Percentiles rank a stretch among this genome's conserved stretches.
These are phyloP conservation scores for Polyplosphaeria fusca DNA, from an alignment of 495 filamentous ascomycete genomes.

Conservation along the genomic window DNA sequence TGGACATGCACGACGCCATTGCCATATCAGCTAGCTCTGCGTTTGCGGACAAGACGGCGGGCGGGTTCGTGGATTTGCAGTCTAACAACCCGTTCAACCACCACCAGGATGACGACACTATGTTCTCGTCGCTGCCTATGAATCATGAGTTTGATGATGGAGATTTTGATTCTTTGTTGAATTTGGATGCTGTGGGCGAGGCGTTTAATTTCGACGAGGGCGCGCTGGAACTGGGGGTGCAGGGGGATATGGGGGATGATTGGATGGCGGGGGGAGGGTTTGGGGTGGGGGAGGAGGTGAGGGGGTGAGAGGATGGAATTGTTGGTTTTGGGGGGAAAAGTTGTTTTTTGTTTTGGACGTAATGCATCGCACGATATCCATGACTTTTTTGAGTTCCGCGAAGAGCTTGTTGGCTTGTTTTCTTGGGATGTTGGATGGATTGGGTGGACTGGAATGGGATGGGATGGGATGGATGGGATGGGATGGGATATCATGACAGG, in stretches of 20 bases:
- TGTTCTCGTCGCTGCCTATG: slow-evolving; percentile 25
- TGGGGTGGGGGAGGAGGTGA: slow-evolving; percentile 17
- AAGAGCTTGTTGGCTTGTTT: no score
- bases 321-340: no score
- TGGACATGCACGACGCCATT: slow-evolving; percentile 3
- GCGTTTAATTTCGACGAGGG: slow-evolving; percentile 30
- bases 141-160: slow-evolving; percentile 40
- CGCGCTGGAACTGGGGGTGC: slow-evolving; percentile 31
- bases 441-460: not conserved
- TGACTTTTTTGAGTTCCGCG: no score
- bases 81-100: slow-evolving; percentile 24
- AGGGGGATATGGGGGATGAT: slow-evolving; percentile 42
- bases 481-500: no score
- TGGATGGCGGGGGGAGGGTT: slow-evolving; percentile 41
- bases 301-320: not conserved
- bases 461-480: not conserved
- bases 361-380: no score
- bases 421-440: no score
- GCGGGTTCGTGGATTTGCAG: not conserved
- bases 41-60: not conserved
- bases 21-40: slow-evolving; percentile 1
- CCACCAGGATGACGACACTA: slow-evolving; percentile 31
- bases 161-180: slow-evolving; percentile 40
- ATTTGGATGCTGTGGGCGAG: slow-evolving; percentile 34
- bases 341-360: no score